Percentiles rank a stretch among this genome's conserved stretches.
Evolutionary conservation across 2,329 filamentous ascomycete species (phyloP).

Genomic region (Pochonia chlamydosporia): DNA sequence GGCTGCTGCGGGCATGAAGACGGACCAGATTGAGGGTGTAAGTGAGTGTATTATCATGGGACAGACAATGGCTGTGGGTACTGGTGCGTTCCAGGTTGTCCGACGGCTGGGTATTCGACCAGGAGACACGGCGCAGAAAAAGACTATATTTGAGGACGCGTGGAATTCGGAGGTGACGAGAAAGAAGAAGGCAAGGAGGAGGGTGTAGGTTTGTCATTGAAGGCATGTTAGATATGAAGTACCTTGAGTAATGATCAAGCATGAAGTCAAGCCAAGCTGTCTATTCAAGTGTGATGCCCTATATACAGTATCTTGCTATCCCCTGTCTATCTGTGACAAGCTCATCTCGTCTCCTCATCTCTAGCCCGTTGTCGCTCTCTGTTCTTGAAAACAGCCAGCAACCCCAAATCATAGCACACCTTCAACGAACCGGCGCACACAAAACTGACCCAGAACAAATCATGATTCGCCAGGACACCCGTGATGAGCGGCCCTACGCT

Average conservation of each 20-base stretch:
- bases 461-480: slow-evolving; percentile 51
- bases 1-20: slow-evolving; percentile 86
- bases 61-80: slow-evolving; percentile 86
- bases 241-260: too few species aligned
- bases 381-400: slow-evolving; percentile 33
- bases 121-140: slow-evolving; percentile 49
- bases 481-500: slow-evolving; percentile 59
- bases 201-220: background rate
- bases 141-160: slow-evolving; percentile 66
- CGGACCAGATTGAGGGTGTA: slow-evolving; percentile 87
- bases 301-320: too few species aligned
- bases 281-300: background rate
- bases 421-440: slow-evolving; percentile 58
- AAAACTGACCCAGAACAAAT: slow-evolving; percentile 58
- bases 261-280: background rate
- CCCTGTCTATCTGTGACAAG: too few species aligned
- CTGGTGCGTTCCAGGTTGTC: slow-evolving; percentile 87
- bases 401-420: slow-evolving; percentile 52
- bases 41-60: slow-evolving; percentile 98
- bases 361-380: slow-evolving; percentile 6
- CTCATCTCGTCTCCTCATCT: background rate
- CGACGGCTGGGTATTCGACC: slow-evolving; percentile 64
- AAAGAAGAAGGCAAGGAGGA: slow-evolving; percentile 8
- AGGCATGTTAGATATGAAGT: background rate
- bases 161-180: slow-evolving; percentile 35